Percentiles rank a stretch among this genome's conserved stretches.
phyloP scores from a whole-genome alignment of 2,329 filamentous ascomycete species.

The Podosphaera xanthii region DNA sequence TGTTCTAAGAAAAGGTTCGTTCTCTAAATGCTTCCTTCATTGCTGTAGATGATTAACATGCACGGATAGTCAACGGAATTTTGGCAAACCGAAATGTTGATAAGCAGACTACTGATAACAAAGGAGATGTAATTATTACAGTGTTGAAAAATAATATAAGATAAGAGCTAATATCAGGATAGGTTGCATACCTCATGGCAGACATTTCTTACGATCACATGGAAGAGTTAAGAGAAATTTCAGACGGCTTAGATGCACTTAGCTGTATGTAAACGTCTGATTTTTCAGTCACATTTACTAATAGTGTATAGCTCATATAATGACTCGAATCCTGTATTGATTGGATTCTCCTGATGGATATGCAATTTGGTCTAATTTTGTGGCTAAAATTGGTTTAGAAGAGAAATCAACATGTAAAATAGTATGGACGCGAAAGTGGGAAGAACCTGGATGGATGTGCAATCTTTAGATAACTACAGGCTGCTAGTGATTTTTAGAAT shows the following conservation, averaged over 20 bases:
- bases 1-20: constrained; percentile 58
- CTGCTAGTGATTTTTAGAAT: too few relatives aligned
- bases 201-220: constrained; percentile 76
- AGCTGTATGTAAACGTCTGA: constrained; percentile 37
- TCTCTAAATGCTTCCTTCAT: neutral
- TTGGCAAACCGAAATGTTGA: constrained; percentile 91
- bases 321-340: constrained; percentile 19
- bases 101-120: constrained; percentile 94
- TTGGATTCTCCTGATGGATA: neutral
- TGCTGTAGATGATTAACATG: constrained; percentile 5
- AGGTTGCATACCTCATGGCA: constrained; percentile 89
- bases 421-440: neutral
- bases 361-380: constrained; percentile 11
- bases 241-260: constrained; percentile 58
- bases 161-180: constrained; percentile 8
- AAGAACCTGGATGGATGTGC: neutral
- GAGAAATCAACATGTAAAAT: neutral
- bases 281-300: neutral
- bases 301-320: constrained; percentile 16
- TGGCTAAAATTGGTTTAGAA: neutral
- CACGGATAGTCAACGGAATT: constrained; percentile 63
- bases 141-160: neutral
- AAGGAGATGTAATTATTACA: constrained; percentile 49
- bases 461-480: neutral
- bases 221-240: constrained; percentile 65